These are phyloP conservation scores for Gonium pectorale DNA, from an alignment of 139 green algal genomes.

Conservation along the genomic window DNA sequence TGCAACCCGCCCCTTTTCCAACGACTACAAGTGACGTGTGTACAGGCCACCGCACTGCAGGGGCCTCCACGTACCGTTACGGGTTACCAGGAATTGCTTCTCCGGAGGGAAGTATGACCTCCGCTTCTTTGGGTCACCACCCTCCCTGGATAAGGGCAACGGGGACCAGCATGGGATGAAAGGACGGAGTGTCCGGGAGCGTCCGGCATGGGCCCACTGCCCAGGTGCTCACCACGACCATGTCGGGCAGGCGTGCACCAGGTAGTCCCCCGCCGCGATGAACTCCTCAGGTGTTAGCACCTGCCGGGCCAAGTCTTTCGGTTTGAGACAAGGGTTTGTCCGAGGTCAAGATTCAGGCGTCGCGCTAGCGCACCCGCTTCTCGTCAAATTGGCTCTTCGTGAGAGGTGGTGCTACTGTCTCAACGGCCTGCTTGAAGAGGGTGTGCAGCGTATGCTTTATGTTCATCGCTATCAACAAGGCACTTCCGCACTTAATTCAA, in stretches of 20 bases:
- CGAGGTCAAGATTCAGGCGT: neutral
- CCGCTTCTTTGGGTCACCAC: conserved; percentile 75
- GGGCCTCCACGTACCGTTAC: conserved; percentile 85
- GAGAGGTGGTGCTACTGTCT: conserved; percentile 56
- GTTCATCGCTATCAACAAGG: too few relatives aligned
- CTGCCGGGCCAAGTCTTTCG: conserved; percentile 52
- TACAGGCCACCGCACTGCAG: too few relatives aligned
- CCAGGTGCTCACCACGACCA: conserved; percentile 81
- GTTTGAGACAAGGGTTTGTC: neutral
- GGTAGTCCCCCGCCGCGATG: conserved; percentile 83
- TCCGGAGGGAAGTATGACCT: conserved; percentile 76
- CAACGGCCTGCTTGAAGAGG: conserved; percentile 61
- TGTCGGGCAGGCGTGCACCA: conserved; percentile 86
- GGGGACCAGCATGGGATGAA: neutral
- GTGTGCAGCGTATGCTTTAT: conserved; percentile 55
- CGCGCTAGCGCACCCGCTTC: conserved; percentile 56
- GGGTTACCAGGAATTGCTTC: conserved; percentile 93
- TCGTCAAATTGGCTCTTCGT: conserved; percentile 66
- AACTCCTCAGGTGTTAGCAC: conserved; percentile 93
- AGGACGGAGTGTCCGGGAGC: neutral
- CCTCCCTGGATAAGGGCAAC: conserved; percentile 71
- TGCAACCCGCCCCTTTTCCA: too few relatives aligned
- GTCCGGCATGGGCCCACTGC: neutral
- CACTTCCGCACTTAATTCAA: too few relatives aligned
- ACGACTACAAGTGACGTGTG: too few relatives aligned